Evolutionary conservation across 108 stramenopile genomes (phyloP).

Genomic region (Pseudonitzschia pungens): DNA sequence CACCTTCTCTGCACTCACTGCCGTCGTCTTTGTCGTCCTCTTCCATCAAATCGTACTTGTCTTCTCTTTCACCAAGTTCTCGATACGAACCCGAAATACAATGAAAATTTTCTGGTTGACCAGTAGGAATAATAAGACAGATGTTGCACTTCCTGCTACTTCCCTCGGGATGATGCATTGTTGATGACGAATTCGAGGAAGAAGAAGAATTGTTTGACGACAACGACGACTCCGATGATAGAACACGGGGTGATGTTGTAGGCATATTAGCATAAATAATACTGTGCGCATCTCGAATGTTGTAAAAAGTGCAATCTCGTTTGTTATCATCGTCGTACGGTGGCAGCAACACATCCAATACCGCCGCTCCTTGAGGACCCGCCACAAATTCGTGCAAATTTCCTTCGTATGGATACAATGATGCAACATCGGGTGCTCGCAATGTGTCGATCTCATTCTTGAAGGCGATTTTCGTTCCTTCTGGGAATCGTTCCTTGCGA

Average conservation of each 20-base stretch:
- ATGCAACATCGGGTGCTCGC: slow-evolving; percentile 72
- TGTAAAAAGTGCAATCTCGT: slow-evolving; percentile 92
- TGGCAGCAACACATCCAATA: slow-evolving; percentile 92
- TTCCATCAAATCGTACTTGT: neutral
- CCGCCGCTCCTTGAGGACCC: slow-evolving; percentile 84
- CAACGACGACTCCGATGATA: neutral
- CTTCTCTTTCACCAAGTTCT: slow-evolving; percentile 49
- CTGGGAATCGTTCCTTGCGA: slow-evolving; percentile 23
- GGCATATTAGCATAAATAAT: neutral
- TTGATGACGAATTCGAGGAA: neutral
- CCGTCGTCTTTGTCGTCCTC: neutral
- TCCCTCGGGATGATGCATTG: neutral
- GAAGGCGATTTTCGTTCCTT: slow-evolving; percentile 46
- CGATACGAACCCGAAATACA: slow-evolving; percentile 74
- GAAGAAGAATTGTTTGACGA: neutral
- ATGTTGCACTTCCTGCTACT: neutral
- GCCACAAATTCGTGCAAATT: slow-evolving; percentile 94
- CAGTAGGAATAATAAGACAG: slow-evolving; percentile 65
- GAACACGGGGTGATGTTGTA: neutral
- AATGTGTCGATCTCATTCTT: slow-evolving; percentile 50
- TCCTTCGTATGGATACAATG: slow-evolving; percentile 74
- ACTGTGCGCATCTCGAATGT: slow-evolving; percentile 33
- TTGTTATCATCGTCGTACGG: slow-evolving; percentile 85
- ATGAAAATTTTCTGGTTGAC: slow-evolving; percentile 81
- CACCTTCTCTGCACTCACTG: neutral